phyloP scores from a whole-genome alignment of 192 early-diverging fungal species.

The Obelidium mucronatum region DNA sequence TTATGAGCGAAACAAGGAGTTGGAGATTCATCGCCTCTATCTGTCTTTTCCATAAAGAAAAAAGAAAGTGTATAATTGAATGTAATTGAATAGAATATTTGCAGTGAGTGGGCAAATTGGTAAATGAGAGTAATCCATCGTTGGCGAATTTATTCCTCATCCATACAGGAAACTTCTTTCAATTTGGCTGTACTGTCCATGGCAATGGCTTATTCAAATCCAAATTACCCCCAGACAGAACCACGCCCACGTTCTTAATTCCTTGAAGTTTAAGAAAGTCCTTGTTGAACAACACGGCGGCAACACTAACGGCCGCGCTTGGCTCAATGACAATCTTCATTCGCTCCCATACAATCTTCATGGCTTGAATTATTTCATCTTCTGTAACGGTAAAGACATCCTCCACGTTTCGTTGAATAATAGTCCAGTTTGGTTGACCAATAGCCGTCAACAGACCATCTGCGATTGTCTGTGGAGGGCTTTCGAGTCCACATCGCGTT shows the following conservation, averaged over 20 bases:
- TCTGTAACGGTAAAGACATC: conserved; percentile 61
- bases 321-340: conserved; percentile 65
- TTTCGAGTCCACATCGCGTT: not conserved
- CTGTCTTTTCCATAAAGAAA: too few species aligned
- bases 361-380: conserved; percentile 57
- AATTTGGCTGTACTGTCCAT: too few species aligned
- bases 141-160: too few species aligned
- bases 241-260: conserved; percentile 56
- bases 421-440: conserved; percentile 54
- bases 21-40: too few species aligned
- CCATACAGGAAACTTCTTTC: too few species aligned
- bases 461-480: conserved; percentile 48
- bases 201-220: conserved; percentile 33
- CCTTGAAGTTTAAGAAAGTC: conserved; percentile 33
- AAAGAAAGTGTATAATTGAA: too few species aligned
- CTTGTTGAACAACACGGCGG: conserved; percentile 53
- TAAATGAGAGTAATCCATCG: too few species aligned
- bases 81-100: too few species aligned
- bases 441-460: conserved; percentile 59
- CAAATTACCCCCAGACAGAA: conserved; percentile 62
- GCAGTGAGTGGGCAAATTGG: too few species aligned
- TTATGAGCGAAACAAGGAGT: conserved; percentile 37
- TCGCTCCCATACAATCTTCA: conserved; percentile 55
- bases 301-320: conserved; percentile 56
- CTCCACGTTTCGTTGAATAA: conserved; percentile 58